phyloP scores from a whole-genome alignment of 2,329 filamentous ascomycete species.

The Claviceps pazoutovae region DNA sequence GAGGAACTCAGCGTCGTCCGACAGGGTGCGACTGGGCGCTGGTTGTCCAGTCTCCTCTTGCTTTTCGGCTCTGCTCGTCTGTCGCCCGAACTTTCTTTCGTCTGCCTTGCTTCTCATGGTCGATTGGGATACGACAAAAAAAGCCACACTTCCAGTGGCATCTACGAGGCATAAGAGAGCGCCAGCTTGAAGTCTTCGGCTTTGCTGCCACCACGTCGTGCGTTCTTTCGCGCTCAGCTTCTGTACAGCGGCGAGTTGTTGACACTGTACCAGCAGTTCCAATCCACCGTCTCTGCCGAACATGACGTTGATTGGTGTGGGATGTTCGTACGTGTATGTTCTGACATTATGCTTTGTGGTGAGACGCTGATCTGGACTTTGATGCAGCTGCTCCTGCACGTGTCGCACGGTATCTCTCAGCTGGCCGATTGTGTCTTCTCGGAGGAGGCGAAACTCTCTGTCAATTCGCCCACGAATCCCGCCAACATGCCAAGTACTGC shows the following conservation, averaged over 20 bases:
- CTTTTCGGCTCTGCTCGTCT: constrained; percentile 4
- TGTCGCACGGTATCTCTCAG: constrained; percentile 33
- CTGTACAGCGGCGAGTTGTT: constrained; percentile 24
- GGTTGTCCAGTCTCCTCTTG: not conserved
- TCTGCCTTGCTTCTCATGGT: constrained; percentile 9
- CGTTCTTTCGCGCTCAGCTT: constrained; percentile 16
- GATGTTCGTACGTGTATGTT: constrained; percentile 14
- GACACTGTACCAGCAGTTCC: constrained; percentile 29
- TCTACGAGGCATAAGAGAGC: constrained; percentile 36
- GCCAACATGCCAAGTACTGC: constrained; percentile 19
- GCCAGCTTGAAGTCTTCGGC: constrained; percentile 33
- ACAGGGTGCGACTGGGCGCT: constrained; percentile 13
- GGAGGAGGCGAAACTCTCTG: constrained; percentile 39
- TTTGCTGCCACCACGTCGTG: constrained; percentile 35
- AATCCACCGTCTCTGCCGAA: constrained; percentile 28
- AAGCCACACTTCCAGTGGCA: constrained; percentile 22
- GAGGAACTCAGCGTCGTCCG: constrained; percentile 16
- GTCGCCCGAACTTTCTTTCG: constrained; percentile 9
- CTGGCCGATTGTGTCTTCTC: constrained; percentile 41
- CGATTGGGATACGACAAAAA: constrained; percentile 23
- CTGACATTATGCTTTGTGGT: constrained; percentile 15
- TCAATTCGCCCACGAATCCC: constrained; percentile 36
- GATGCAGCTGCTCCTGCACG: constrained; percentile 22
- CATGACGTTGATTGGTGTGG: constrained; percentile 15
- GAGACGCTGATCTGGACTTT: constrained; percentile 1